Conservation (phyloP, 2,329 filamentous ascomycete genomes). For the Byssothecium circinans region DNA sequence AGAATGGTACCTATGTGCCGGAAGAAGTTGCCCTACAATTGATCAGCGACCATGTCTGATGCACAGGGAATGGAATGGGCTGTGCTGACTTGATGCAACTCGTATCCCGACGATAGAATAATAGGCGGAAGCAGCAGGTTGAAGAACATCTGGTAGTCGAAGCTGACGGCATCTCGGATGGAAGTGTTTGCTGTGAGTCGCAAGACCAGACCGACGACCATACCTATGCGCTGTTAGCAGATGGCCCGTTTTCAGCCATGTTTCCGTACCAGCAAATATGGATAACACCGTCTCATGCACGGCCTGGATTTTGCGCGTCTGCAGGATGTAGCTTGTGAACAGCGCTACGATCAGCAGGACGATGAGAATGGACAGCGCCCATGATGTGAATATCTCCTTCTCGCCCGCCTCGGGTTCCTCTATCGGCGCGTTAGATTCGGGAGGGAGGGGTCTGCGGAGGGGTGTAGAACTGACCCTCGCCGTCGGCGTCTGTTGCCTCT, state of each 20-base stretch:
- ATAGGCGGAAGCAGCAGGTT: conserved; percentile 98
- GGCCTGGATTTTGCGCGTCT: conserved; percentile 95
- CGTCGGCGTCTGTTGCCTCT: conserved; percentile 51
- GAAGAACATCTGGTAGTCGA: conserved; percentile 99
- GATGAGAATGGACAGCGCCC: conserved; percentile 96
- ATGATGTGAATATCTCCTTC: conserved; percentile 94
- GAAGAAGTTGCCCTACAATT: conserved; percentile 82
- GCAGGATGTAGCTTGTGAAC: conserved; percentile 94
- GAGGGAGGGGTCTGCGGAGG: conserved; percentile 8
- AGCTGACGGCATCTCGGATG: conserved; percentile 88
- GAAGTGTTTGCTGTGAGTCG: conserved; percentile 78
- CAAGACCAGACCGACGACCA: conserved; percentile 90
- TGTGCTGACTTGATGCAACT: conserved; percentile 74
- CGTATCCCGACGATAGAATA: conserved; percentile 94
- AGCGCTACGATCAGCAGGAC: conserved; percentile 90
- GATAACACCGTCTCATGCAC: conserved; percentile 98
- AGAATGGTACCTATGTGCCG: conserved; percentile 96
- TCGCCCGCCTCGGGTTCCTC: conserved; percentile 78
- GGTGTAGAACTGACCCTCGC: conserved; percentile 43
- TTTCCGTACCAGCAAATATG: conserved; percentile 80
- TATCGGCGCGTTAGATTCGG: conserved; percentile 46
- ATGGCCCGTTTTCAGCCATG: conserved; percentile 9
- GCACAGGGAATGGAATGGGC: not conserved
- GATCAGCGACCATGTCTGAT: not conserved
- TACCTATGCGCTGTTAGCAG: conserved; percentile 61